Base-by-base conservation (phyloP, 1,284 basidiomycete genomes). In the Ustilago curta region DNA sequence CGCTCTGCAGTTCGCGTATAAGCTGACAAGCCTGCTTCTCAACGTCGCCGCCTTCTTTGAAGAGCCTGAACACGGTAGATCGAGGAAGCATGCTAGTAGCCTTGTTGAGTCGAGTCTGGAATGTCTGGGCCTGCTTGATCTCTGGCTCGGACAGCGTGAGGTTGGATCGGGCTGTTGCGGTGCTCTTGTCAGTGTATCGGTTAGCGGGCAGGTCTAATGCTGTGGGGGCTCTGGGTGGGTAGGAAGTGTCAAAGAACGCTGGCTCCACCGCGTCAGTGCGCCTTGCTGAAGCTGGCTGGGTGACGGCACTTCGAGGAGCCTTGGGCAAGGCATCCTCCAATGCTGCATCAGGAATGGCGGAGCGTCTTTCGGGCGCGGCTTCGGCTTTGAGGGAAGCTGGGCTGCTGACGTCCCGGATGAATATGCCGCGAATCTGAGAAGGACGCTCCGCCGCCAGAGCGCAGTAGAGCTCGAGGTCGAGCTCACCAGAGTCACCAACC, bases 401-500 rank as follows among this genome's bases (percentile, higher is more conserved):
- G 4, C 48, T 71, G 62, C 66, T 72, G 19, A 83, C 81, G 44
- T 83, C 80, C n/a, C 81, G 64, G 19, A 83, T 82, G 56, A 77
- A 83, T 18, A 83, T 65, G 40, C 68, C 80, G 6, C 76, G 60
- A 9, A 83, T 63, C 39, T 80, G 79, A 6, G 56, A 14, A 3
- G 81, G 78, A 25, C 80, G 74, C 61, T 77, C 76, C 8, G 65
- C 65, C 4, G 82, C 82, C 5, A 83, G 53, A n/a, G 76, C 66
- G 43, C 77, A 70, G 42, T 81, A 83, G 11, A 83, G 64, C 57
- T 83, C 82, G 21, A 83, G 66, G 53, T 83, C 82, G 27, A 81
- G 77, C 68, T 83, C 82, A 19, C 82, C 82, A 14, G 74, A 77
- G 54, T 83, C 82, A 19, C 82, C 82, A 25, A 83, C 59, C 48